Percentiles rank a stretch among this genome's conserved stretches.
phyloP scores from a whole-genome alignment of 805 yeast species.

The Wickerhamiella brachini region DNA sequence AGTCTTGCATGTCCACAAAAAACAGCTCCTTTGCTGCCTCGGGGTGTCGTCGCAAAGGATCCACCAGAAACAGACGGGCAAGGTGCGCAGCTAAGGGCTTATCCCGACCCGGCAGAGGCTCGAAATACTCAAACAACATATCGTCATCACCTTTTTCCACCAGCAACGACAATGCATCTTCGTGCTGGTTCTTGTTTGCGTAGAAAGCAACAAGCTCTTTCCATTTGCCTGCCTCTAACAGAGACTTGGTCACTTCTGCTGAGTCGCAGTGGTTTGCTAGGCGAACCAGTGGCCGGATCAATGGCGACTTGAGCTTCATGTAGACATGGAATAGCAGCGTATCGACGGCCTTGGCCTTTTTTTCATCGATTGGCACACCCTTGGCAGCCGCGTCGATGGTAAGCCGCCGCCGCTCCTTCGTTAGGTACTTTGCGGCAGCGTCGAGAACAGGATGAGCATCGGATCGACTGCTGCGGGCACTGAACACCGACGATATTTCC shows the following conservation, averaged over 20 bases:
- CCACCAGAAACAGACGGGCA: neutral
- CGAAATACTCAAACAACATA: conserved; percentile 18
- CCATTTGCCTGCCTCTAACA: conserved; percentile 36
- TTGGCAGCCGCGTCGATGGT: neutral
- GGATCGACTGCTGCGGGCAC: neutral
- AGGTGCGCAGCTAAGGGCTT: neutral
- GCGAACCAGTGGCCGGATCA: conserved; percentile 73
- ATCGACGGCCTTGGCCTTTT: conserved; percentile 42
- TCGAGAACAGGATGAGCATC: neutral
- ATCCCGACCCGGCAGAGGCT: conserved; percentile 1
- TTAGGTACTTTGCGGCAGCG: neutral
- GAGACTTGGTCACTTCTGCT: conserved; percentile 40
- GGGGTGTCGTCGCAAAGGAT: neutral
- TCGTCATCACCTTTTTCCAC: conserved; percentile 23
- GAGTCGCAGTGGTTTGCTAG: conserved; percentile 63
- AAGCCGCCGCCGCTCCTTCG: conserved; percentile 6
- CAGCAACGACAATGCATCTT: conserved; percentile 52
- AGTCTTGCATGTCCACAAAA: neutral
- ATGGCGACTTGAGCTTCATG: conserved; percentile 46
- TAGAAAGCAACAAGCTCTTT: conserved; percentile 68
- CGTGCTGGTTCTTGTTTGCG: conserved; percentile 45
- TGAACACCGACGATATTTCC: neutral
- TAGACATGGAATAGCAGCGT: conserved; percentile 69
- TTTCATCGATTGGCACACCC: conserved; percentile 5
- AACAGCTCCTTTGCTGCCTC: neutral